Base-by-base conservation (phyloP, 1,284 basidiomycete genomes). In the Earliella scabrosa region DNA sequence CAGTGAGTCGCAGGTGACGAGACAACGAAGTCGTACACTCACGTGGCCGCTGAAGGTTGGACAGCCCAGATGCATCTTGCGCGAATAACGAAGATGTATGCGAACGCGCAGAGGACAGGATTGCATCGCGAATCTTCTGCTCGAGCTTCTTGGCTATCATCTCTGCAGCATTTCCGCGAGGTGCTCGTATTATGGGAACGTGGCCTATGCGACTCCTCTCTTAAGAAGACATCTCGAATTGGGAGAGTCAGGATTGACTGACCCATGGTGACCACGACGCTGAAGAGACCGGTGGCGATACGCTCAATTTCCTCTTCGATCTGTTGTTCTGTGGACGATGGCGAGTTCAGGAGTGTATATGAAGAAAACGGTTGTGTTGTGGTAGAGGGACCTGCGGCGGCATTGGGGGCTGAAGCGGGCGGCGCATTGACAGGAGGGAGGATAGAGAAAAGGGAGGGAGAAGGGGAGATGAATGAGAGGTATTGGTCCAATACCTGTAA, bases 61-160 rank as follows among this genome's bases (percentile, higher is more conserved):
- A 89, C 36, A 90, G 75, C 3, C 85, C 83, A 60, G 85, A 82
- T 0, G 87, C 75, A 64, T 93, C 90, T 69, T 88, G 86, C 0
- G 86, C 78, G 70, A 94, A 93, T 39, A 90, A 76, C 59, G 85
- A 75, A 1, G 74, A 54, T 4, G 76, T 73, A 58, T 82, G 82
- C 5, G 86, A 83, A 10, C 90, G 80, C 3, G 90, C 87, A 2
- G 93, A 85, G 7, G 89, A 88, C 23, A 97, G 79, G n/a, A 95
- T 80, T 49, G 95, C 94, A 69, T 99, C 96, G 45, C 96, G 81
- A 63, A 99, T 89, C 74, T 94, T 95, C 24, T 87, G 84, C 68
- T 99, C 97, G 6, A 99, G 81, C 71, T 95, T 98, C 71, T 95
- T 90, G 2, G 96, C 95, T 2, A 99, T 90, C 92, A 98, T 97